A percentile compares a stretch with the other conserved stretches of the same genome.
phyloP scores from a whole-genome alignment of 495 filamentous ascomycete genomes.

The Alectoria sarmentosa region DNA sequence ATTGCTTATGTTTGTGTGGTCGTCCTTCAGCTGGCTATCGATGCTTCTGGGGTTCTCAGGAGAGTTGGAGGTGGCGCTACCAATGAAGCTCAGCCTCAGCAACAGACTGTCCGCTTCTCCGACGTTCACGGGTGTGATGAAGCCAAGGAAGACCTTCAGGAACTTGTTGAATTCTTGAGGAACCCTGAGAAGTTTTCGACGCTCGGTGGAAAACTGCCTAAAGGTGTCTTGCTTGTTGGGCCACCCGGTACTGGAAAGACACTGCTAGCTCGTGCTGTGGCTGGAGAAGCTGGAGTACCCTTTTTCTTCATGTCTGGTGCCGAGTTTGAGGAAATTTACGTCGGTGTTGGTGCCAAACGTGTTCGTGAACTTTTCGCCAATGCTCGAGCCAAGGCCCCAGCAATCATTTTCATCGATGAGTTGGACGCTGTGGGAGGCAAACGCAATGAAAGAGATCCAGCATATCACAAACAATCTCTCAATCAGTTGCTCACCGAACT shows the following conservation, averaged over 20 bases:
- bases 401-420: slow-evolving; percentile 98
- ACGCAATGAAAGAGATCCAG: slow-evolving; percentile 85
- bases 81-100: slow-evolving; percentile 80
- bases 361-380: slow-evolving; percentile 91
- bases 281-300: slow-evolving; percentile 92
- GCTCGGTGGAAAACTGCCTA: slow-evolving; percentile 91
- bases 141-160: slow-evolving; percentile 95
- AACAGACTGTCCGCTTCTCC: slow-evolving; percentile 82
- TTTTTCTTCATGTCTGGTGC: slow-evolving; percentile 99
- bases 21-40: slow-evolving; percentile 69
- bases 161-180: slow-evolving; percentile 91
- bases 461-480: slow-evolving; percentile 94
- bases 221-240: slow-evolving; percentile 91
- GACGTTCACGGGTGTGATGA: slow-evolving; percentile 98
- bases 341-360: slow-evolving; percentile 95
- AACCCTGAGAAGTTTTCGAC: slow-evolving; percentile 86
- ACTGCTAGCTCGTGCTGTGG: slow-evolving; percentile 91
- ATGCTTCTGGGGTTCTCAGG: slow-evolving; percentile 67
- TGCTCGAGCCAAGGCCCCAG: slow-evolving; percentile 81
- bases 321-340: slow-evolving; percentile 97
- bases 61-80: slow-evolving; percentile 62
- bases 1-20: slow-evolving; percentile 67
- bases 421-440: slow-evolving; percentile 93
- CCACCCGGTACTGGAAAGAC: slow-evolving; percentile 98
- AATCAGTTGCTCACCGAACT: slow-evolving; percentile 98